These are phyloP conservation scores for Mycena rosella DNA, from an alignment of 768 basidiomycete species.

Conservation along the genomic window DNA sequence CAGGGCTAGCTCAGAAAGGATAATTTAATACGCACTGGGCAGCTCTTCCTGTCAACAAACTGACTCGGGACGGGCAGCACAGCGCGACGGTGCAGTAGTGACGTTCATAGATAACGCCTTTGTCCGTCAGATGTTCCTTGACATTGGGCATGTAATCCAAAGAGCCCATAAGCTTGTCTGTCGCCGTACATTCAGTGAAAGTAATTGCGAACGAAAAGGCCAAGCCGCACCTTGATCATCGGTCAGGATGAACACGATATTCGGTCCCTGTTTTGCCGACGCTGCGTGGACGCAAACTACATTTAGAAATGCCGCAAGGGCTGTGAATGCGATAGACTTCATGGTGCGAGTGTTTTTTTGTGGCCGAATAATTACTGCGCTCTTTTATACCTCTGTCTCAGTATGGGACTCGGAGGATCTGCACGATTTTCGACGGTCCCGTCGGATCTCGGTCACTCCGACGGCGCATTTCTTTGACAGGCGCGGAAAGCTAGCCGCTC, in stretches of 20 bases:
- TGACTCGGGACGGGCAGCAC: constrained; percentile 15
- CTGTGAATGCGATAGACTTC: background rate
- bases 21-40: background rate
- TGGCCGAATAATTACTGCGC: too few species aligned
- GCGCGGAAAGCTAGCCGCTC: too few species aligned
- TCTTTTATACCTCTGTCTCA: too few species aligned
- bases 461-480: too few species aligned
- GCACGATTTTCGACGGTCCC: too few species aligned
- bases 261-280: background rate
- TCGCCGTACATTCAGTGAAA: background rate
- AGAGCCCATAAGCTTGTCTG: background rate
- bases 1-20: background rate
- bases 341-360: background rate
- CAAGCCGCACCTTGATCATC: background rate
- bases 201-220: background rate
- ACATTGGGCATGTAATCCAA: constrained; percentile 11
- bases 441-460: too few species aligned
- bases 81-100: constrained; percentile 14
- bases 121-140: background rate
- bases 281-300: background rate
- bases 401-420: too few species aligned
- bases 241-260: background rate
- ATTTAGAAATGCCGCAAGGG: background rate
- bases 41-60: constrained; percentile 3
- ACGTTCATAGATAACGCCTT: constrained; percentile 2